These are phyloP conservation scores for Pythium oligandrum DNA, from an alignment of 352 stramenopile species.

Conservation along the genomic window DNA sequence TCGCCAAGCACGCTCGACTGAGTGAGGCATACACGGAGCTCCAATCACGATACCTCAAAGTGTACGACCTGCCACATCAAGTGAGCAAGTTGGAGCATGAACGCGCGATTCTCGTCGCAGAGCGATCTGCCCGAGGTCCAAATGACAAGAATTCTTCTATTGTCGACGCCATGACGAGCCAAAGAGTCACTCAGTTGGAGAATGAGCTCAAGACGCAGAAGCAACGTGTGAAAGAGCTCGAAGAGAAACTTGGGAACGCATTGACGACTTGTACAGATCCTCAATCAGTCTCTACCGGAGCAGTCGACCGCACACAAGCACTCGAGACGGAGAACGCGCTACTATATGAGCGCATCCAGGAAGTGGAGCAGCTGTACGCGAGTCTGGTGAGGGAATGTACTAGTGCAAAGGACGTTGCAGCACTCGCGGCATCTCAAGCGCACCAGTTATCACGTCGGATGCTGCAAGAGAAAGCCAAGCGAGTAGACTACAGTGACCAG, in stretches of 20 bases:
- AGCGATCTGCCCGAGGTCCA: conserved; percentile 16
- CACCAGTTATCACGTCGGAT: conserved; percentile 41
- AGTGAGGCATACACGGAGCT: conserved; percentile 38
- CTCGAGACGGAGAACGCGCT: conserved; percentile 52
- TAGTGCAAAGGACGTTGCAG: conserved; percentile 62
- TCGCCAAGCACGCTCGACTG: conserved; percentile 36
- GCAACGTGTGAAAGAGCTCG: conserved; percentile 38
- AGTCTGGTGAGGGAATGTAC: conserved; percentile 50
- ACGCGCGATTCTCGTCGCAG: conserved; percentile 40
- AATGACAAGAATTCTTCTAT: conserved; percentile 3
- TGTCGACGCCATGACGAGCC: conserved; percentile 20
- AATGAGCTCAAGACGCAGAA: conserved; percentile 34
- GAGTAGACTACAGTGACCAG: conserved; percentile 57
- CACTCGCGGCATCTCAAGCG: conserved; percentile 57
- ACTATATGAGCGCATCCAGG: conserved; percentile 56
- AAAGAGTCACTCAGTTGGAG: conserved; percentile 49
- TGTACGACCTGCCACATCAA: conserved; percentile 43
- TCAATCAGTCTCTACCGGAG: background rate
- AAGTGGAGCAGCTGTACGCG: conserved; percentile 75
- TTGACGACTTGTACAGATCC: conserved; percentile 1
- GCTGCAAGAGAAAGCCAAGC: conserved; percentile 35
- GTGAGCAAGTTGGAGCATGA: conserved; percentile 42
- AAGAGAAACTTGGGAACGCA: conserved; percentile 21
- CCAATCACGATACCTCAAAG: conserved; percentile 41
- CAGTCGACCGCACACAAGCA: conserved; percentile 5